Conservation (phyloP, 441 rosid genomes). For the Hypseocharis bilobata region DNA sequence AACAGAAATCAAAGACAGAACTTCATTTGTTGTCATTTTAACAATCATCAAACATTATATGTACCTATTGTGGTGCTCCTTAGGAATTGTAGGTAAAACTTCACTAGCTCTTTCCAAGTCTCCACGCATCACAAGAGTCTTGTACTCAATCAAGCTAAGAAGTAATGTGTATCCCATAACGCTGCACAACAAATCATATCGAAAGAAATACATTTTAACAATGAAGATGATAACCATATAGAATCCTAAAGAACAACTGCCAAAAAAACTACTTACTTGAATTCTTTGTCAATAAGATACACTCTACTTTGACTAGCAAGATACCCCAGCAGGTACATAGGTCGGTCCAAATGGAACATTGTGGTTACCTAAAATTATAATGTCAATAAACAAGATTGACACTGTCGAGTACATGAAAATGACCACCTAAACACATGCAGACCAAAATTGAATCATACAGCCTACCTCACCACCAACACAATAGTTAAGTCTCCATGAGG, state of each 20-base stretch:
- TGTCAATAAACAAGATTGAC: constrained; percentile 13
- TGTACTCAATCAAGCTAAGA: constrained; percentile 94
- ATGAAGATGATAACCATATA: background rate
- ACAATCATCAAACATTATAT: background rate
- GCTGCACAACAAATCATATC: constrained; percentile 37
- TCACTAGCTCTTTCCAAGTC: constrained; percentile 82
- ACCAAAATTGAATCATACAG: constrained; percentile 13
- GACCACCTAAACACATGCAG: background rate
- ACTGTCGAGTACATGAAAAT: constrained; percentile 11
- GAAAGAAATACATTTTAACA: constrained; percentile 12
- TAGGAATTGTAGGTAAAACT: constrained; percentile 83
- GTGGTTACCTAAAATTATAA: constrained; percentile 64
- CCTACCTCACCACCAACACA: constrained; percentile 98
- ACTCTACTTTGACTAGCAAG: constrained; percentile 95
- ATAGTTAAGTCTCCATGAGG: constrained; percentile 96
- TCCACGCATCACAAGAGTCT: constrained; percentile 99
- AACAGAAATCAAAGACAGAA: no score
- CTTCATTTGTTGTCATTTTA: no score
- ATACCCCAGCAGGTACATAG: constrained; percentile 95
- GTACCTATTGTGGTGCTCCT: constrained; percentile 89
- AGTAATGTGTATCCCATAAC: constrained; percentile 91
- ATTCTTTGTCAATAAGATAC: constrained; percentile 90
- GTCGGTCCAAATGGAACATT: constrained; percentile 94
- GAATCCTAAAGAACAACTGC: background rate
- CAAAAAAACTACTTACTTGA: constrained; percentile 58